Evolutionary conservation across 495 filamentous ascomycete species (phyloP), one percentile per base, ranked within the genome.

Genomic region (Neurospora hispaniola): DNA sequence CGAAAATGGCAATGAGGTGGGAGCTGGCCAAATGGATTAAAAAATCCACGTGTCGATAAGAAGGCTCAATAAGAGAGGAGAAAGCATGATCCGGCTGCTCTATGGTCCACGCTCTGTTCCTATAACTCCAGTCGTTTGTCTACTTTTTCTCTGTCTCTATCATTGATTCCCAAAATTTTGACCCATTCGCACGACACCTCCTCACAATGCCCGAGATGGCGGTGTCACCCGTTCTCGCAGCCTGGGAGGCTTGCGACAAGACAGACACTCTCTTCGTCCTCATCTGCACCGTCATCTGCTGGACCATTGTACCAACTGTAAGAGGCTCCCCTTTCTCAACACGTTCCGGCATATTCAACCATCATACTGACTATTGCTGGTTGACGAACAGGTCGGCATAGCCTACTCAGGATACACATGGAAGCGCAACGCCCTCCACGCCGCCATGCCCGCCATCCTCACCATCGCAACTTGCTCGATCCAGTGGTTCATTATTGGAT

Each of bases 271-370:
- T 79, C 74, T 79, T 79, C 70, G 71, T 79, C 70, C 69, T 79
- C 16, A 73, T 79, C 20, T 79, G 77, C 73, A 78, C 77, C 38
- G 77, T 79, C 38, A 72, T 79, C 39, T 79, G 76, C 71, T 79
- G 76, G 77, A 73, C 77, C 18, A 79, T 79, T 40, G 77, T 79
- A 4, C 77, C 77, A 9, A 79, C 77, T 1, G 77, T 78, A 71
- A n/a, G 54, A 40, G 31, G 20, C 48, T 6, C 12, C n/a, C 54
- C 71, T 20, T 20, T 42, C 8, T 40, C 16, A 10, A 27, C 7
- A 8, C 35, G 1, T 43, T 12, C 10, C 48, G 27, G 11, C 35
- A 71, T 35, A 18, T 1, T 23, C 10, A 2, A 27, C 10, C 10
- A 6, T 2, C 3, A 72, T 59, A 43, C 73, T 73, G 27, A 71